Evolutionary conservation across 1,284 basidiomycete genomes (phyloP), one percentile per base, ranked within the genome.

Genomic region (Ustilago esculenta): DNA sequence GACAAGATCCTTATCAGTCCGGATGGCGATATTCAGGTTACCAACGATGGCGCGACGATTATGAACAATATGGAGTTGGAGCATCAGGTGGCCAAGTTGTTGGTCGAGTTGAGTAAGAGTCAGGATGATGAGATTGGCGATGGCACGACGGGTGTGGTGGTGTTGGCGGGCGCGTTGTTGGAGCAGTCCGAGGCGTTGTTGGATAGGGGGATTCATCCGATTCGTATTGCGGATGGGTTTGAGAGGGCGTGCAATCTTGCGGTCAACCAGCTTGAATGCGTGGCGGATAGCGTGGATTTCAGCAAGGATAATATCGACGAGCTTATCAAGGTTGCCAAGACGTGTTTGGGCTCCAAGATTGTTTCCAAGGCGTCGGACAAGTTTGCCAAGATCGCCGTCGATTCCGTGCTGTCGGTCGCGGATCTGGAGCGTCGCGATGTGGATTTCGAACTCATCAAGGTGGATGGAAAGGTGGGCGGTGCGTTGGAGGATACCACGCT

Each of bases 41-140:
- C 95, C 18, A 98, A 98, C 84, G 95, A 98, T 84, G 95, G 95
- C 45, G 95, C 95, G 12, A 80, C 81, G 23, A 81, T 82, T 54
- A 76, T 81, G 75, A 73, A 75, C 63, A 75, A 77, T 56, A 77
- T 78, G 73, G 71, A 98, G 84, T 93, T 98, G 45, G 95, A 98
- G 80, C 94, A 98, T 82, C 94, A 96, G 84, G 95, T 98, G 80
- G 95, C 95, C 59, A 98, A 96, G 84, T 87, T 99, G 39, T 87
- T 99, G 35, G 95, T 99, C 10, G 92, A 98, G 82, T 86, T 98
- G 40, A 94, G 92, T 44, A 94, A 94, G 85, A 94, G 91, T 80
- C 95, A 99, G 85, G 95, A 99, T 82, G 94, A 98, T 83, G 95
- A 99, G 85, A 96, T 99, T 82, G 95, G 96, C 43, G 95, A 99